These are phyloP conservation scores for Ophiostoma ulmi DNA, from an alignment of 2,329 filamentous ascomycete species.

Conservation along the genomic window DNA sequence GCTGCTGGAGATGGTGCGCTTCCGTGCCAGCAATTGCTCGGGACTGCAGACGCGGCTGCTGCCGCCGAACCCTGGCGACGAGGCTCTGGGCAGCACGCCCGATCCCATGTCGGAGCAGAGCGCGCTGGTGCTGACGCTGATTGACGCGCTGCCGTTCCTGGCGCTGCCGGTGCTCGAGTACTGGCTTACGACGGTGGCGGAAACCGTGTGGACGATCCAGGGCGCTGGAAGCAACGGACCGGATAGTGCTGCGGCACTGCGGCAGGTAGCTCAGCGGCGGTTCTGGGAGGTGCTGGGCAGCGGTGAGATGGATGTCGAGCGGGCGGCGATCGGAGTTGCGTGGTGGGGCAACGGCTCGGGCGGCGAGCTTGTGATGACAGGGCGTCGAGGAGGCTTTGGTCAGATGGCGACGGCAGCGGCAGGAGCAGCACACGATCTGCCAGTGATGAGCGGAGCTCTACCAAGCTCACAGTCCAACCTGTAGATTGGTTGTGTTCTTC, in stretches of 20 bases:
- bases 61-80: slow-evolving; percentile 34
- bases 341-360: slow-evolving; percentile 72
- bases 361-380: slow-evolving; percentile 45
- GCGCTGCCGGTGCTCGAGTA: slow-evolving; percentile 66
- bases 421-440: slow-evolving; percentile 38
- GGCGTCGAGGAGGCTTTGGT: not conserved
- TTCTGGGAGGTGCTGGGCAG: slow-evolving; percentile 75
- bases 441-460: slow-evolving; percentile 33
- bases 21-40: slow-evolving; percentile 46
- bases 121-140: slow-evolving; percentile 66
- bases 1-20: slow-evolving; percentile 70
- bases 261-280: slow-evolving; percentile 60
- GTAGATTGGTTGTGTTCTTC: not conserved
- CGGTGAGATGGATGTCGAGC: slow-evolving; percentile 84
- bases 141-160: slow-evolving; percentile 73
- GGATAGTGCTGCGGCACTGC: slow-evolving; percentile 42
- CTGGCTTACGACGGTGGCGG: slow-evolving; percentile 70
- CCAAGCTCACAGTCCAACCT: slow-evolving; percentile 22
- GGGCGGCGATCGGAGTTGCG: slow-evolving; percentile 68
- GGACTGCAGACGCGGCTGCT: not conserved
- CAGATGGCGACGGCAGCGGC: not conserved
- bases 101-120: slow-evolving; percentile 67
- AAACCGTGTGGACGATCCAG: slow-evolving; percentile 58
- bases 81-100: slow-evolving; percentile 30
- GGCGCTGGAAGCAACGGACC: slow-evolving; percentile 38